Evolutionary conservation across 2,329 filamentous ascomycete species (phyloP), one percentile per base, ranked within the genome.

Genomic region (Fusarium humuli): DNA sequence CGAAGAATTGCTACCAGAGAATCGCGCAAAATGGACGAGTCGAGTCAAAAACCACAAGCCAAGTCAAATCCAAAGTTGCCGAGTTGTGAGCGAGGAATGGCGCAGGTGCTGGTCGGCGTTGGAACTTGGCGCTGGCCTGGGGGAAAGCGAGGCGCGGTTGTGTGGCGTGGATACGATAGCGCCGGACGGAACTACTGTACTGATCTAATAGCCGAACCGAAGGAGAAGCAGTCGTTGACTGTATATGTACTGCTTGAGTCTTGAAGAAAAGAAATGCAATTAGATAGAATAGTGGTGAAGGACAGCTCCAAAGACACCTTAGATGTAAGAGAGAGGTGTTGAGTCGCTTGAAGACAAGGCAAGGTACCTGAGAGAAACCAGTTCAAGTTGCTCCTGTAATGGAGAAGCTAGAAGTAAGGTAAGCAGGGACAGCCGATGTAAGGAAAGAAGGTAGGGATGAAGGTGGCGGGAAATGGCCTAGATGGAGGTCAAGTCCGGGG

Each of bases 151-250:
- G 66, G 73, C 65, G 71, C 65, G 68, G 64, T 65, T 50, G 40
- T 59, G 72, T 73, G 72, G 72, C 69, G 72, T 74, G 70, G 70
- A 71, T 57, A 65, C 65, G 68, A 74, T 73, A 71, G 68, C 56
- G 67, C 56, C 65, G 69, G 63, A 44, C 54, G 55, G 64, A 58
- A 65, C 59, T 60, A 59, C 64, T 74, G 65, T 49, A 65, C 57
- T 72, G 56, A 72, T 66, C 46, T 58, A 52, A 62, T 60, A 52
- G 60, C 56, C 58, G 59, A 71, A 47, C 55, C 34, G 37, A 49
- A 42, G 57, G 47, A 32, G 58, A 64, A 50, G 52, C 20, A 53
- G 49, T 48, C 25, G 52, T 46, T 41, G 47, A 22, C 37, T 44
- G 37, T 44, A 22, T 41, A 41, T 42, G 32, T 37, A 42, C 41